Evolutionary conservation across 768 basidiomycete species (phyloP).

Genomic region (Suillus bovinus): DNA sequence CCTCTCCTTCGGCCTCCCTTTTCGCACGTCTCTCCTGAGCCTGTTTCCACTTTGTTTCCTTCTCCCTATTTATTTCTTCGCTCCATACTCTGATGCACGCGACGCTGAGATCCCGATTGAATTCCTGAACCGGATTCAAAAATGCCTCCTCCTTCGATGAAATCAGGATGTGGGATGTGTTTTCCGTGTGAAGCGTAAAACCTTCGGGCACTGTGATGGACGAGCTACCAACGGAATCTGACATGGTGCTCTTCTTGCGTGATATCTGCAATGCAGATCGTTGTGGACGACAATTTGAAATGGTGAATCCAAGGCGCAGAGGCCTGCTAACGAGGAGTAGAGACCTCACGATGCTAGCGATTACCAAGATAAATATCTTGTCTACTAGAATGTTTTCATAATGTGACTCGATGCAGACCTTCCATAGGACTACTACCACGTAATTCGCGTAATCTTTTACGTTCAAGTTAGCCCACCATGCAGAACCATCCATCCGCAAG

Average conservation of each 20-base stretch:
- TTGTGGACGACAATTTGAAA: not conserved
- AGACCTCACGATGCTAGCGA: slow-evolving; percentile 21
- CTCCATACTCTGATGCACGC: slow-evolving; percentile 91
- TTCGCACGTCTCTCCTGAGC: slow-evolving; percentile 49
- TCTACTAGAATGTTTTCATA: not conserved
- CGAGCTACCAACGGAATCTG: slow-evolving; percentile 6
- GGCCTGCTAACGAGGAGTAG: slow-evolving; percentile 25
- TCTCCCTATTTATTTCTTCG: slow-evolving; percentile 63
- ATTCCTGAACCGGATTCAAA: slow-evolving; percentile 96
- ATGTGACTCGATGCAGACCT: not conserved
- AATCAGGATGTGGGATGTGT: slow-evolving; percentile 77
- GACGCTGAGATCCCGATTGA: slow-evolving; percentile 93
- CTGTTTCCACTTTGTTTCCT: slow-evolving; percentile 60
- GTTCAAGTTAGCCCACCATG: not conserved
- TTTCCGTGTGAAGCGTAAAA: slow-evolving; percentile 78
- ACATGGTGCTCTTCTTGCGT: slow-evolving; percentile 4
- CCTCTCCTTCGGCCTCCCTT: slow-evolving; percentile 20
- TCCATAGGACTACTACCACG: not conserved
- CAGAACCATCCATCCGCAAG: slow-evolving; percentile 8
- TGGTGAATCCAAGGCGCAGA: slow-evolving; percentile 25
- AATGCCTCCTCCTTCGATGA: slow-evolving; percentile 78
- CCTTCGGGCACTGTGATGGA: slow-evolving; percentile 62
- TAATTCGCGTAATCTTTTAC: slow-evolving; percentile 4
- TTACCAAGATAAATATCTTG: slow-evolving; percentile 11
- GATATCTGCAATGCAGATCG: not conserved